Conservation (phyloP, 1,284 basidiomycete species). For the Pseudozyma sp. region DNA sequence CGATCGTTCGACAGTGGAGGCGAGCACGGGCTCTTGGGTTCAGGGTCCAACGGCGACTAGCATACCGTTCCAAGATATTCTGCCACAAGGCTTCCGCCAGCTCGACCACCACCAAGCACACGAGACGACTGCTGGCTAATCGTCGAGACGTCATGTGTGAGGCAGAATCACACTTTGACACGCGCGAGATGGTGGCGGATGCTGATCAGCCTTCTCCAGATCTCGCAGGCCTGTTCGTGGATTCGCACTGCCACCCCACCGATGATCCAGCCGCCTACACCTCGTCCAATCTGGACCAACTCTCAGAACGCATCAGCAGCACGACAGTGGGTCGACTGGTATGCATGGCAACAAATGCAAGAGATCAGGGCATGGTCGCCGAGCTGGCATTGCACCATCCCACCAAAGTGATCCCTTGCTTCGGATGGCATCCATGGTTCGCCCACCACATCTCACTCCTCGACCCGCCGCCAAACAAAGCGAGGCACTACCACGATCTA, state of each 20-base stretch:
- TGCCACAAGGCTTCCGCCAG: no score
- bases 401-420: conserved; percentile 49
- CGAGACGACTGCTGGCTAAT: no score
- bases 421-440: conserved; percentile 65
- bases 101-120: no score
- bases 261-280: conserved; percentile 52
- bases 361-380: conserved; percentile 59
- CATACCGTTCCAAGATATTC: no score
- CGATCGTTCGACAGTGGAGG: no score
- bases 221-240: conserved; percentile 34
- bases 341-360: conserved; percentile 60
- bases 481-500: conserved; percentile 50
- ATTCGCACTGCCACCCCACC: conserved; percentile 63
- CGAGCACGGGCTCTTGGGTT: no score
- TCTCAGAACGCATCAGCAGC: conserved; percentile 20
- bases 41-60: no score
- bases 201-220: background rate
- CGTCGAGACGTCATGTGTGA: conserved; percentile 12
- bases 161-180: background rate
- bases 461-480: conserved; percentile 27
- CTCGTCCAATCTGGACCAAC: conserved; percentile 23
- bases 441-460: conserved; percentile 57
- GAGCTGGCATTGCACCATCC: conserved; percentile 31
- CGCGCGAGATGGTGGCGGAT: background rate
- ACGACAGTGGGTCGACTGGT: conserved; percentile 33